These are phyloP conservation scores for Isatis lusitanica DNA, from an alignment of 441 rosid species.

Conservation along the genomic window DNA sequence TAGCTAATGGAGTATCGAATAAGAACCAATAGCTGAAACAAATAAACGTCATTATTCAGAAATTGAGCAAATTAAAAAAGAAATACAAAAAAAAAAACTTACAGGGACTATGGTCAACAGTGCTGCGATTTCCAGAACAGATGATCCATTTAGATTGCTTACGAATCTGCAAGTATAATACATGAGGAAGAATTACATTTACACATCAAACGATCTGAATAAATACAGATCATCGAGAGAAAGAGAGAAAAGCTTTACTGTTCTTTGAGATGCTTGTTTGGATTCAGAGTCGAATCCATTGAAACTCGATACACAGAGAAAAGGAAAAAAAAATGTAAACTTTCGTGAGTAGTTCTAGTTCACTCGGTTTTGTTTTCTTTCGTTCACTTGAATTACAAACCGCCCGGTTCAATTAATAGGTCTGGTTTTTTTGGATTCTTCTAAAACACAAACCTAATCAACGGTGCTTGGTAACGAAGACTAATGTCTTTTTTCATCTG, in stretches of 20 bases:
- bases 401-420: constrained; percentile 14
- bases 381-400: not conserved
- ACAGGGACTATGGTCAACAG: constrained; percentile 66
- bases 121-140: constrained; percentile 68
- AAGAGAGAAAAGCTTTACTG: constrained; percentile 40
- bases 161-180: constrained; percentile 57
- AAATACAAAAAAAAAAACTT: constrained; percentile 10
- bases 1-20: constrained; percentile 52
- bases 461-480: no score
- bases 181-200: not conserved
- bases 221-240: not conserved
- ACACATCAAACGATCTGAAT: constrained; percentile 7
- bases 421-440: no score
- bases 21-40: constrained; percentile 60
- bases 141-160: constrained; percentile 81
- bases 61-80: not conserved
- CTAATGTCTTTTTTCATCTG: no score
- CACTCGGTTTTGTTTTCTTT: not conserved
- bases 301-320: not conserved
- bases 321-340: not conserved
- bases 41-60: not conserved
- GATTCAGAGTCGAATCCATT: constrained; percentile 52
- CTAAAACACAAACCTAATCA: no score
- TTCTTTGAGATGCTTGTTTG: constrained; percentile 81
- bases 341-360: not conserved